Evolutionary conservation across 129 eudicot genomes (phyloP).

Genomic region (Artemisia tridentata): DNA sequence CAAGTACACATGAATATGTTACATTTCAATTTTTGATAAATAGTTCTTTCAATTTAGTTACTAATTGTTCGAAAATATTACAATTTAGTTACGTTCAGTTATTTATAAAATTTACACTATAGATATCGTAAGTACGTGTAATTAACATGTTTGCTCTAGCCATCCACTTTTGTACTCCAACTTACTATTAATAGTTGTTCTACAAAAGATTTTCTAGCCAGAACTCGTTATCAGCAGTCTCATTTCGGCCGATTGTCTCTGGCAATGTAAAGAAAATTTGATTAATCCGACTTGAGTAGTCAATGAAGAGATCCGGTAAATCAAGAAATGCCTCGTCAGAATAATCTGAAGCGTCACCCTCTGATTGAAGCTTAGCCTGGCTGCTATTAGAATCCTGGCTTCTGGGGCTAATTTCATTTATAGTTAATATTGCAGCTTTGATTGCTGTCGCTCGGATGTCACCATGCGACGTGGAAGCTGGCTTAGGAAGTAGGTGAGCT

Average conservation of each 20-base stretch:
- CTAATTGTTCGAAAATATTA: too few species aligned
- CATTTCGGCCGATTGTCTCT: background rate
- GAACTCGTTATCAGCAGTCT: background rate
- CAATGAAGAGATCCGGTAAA: background rate
- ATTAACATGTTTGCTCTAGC: too few species aligned
- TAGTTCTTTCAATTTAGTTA: too few species aligned
- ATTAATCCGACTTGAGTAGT: background rate
- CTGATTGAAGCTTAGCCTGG: background rate
- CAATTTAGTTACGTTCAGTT: too few species aligned
- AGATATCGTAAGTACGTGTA: too few species aligned
- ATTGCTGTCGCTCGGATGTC: background rate
- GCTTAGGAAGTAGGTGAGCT: background rate
- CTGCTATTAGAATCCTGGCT: background rate
- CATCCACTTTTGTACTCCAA: background rate
- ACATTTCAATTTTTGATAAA: too few species aligned
- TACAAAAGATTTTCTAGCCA: background rate
- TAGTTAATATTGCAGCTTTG: background rate
- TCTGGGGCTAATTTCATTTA: background rate
- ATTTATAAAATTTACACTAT: too few species aligned
- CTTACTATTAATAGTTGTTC: background rate
- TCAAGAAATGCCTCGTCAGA: background rate
- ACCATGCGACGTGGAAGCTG: background rate
- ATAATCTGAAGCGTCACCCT: background rate
- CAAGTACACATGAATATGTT: too few species aligned
- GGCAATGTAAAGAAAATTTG: background rate